Evolutionary conservation across 192 early-diverging fungal species (phyloP), one percentile per base, ranked within the genome.

Genomic region (Mortierella claussenii): DNA sequence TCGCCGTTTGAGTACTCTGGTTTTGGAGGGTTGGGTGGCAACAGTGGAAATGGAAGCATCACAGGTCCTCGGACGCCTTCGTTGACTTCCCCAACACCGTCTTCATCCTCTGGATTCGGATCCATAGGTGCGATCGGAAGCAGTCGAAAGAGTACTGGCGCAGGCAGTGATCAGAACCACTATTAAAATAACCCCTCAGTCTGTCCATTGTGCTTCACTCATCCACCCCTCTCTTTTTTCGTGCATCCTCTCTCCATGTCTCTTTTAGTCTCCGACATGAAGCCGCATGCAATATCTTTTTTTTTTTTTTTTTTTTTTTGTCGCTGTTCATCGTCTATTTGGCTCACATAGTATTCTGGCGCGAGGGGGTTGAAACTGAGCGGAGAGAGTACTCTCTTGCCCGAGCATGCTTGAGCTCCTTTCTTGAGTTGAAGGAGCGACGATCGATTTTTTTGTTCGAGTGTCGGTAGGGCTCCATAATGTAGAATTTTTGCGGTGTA

Each of bases 1-100:
- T 46, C 60, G 51, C 37, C 69, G 11, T 71, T 71, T 34, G 69
- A 63, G 1, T 71, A 63, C 33, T 62, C 68, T 13, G 26, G 21
- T 17, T 71, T 71, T 33, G 60, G 69, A 18, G 69, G 59, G 1
- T 28, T 71, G 27, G 60, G 68, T 23, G 32, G 31, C 17, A 11
- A 28, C 44, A 31, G 27, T 24, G 26, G 1, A 8, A 43, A 0
- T 43, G 43, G 44, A 21, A 17, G 13, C 12, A 45, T 45, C n/a
- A 33, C 31, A 37, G 32, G 12, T 18, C 55, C 23, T 21, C 3
- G 13, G 4, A 31, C 8, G 24, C 18, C 43, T 10, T 44, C 62
- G 13, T 11, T 55, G 52, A 55, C 43, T 10, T 44, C 62, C 9
- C 3, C 46, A 43, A 55, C 62, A 0, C 46, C 62, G 2, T 28